These are phyloP conservation scores for Nigrograna mackinnonii DNA, from an alignment of 2,329 filamentous ascomycete species.

Conservation along the genomic window DNA sequence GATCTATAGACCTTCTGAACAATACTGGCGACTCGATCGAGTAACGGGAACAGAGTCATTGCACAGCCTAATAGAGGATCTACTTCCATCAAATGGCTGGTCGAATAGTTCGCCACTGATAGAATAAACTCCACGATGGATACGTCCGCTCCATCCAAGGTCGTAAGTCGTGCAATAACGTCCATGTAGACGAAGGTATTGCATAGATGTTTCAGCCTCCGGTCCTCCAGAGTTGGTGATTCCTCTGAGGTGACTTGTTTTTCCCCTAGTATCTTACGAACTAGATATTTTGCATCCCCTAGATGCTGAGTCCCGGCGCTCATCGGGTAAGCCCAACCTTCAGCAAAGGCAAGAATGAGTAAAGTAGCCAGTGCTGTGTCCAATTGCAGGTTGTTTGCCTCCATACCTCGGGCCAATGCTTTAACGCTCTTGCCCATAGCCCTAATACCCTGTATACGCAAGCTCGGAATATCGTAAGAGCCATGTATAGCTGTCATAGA, in stretches of 20 bases:
- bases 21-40: constrained; percentile 66
- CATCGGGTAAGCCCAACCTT: constrained; percentile 68
- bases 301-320: constrained; percentile 68
- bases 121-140: constrained; percentile 54
- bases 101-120: background rate
- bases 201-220: constrained; percentile 64
- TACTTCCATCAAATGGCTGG: background rate
- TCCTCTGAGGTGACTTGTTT: constrained; percentile 47
- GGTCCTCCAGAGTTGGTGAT: constrained; percentile 31
- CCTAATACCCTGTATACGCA: constrained; percentile 63
- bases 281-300: constrained; percentile 59
- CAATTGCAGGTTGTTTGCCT: constrained; percentile 61
- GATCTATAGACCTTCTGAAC: too few relatives aligned
- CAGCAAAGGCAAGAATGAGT: constrained; percentile 66
- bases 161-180: constrained; percentile 69
- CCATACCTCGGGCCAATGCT: constrained; percentile 53
- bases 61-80: constrained; percentile 73
- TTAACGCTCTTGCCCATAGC: constrained; percentile 66
- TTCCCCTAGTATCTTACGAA: constrained; percentile 54
- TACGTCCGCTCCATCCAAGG: constrained; percentile 57
- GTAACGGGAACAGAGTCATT: constrained; percentile 66
- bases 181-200: constrained; percentile 75
- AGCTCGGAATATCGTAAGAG: constrained; percentile 56
- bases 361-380: constrained; percentile 69
- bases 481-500: constrained; percentile 70